These are phyloP conservation scores for Aureobasidium leucospermi DNA, from an alignment of 2,329 filamentous ascomycete species.

Conservation along the genomic window DNA sequence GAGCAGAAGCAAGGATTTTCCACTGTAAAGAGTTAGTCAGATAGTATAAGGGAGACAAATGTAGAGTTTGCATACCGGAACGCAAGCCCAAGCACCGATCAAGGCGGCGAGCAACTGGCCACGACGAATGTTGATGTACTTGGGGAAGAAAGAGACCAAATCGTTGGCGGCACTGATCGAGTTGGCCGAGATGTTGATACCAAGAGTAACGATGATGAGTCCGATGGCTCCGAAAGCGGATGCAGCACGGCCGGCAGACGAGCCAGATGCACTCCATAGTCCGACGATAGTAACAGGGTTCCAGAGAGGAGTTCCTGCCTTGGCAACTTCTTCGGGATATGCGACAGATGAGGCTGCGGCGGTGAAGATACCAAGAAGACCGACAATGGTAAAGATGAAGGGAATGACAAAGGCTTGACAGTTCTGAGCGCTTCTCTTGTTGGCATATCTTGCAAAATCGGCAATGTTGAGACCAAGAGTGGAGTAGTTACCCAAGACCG, in stretches of 20 bases:
- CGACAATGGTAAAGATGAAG: constrained; percentile 22
- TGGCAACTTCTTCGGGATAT: constrained; percentile 18
- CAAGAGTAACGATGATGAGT: constrained; percentile 15
- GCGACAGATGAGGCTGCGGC: constrained; percentile 19
- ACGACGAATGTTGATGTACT: constrained; percentile 31
- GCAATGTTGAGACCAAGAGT: constrained; percentile 22
- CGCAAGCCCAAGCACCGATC: constrained; percentile 32
- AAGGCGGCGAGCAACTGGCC: constrained; percentile 30
- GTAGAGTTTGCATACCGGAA: constrained; percentile 19
- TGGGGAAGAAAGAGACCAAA: constrained; percentile 19
- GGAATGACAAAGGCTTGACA: constrained; percentile 23
- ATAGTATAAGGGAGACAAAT: too few relatives aligned
- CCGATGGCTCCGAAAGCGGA: constrained; percentile 21
- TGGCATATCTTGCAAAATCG: constrained; percentile 20
- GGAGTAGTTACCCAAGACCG: constrained; percentile 22
- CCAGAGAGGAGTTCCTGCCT: constrained; percentile 14
- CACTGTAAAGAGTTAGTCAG: constrained; percentile 16
- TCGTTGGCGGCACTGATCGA: constrained; percentile 21
- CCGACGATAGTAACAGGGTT: constrained; percentile 21
- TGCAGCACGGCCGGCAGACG: constrained; percentile 17
- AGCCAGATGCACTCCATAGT: constrained; percentile 19
- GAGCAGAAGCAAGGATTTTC: constrained; percentile 30
- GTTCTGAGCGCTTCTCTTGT: constrained; percentile 14
- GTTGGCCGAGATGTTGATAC: constrained; percentile 20
- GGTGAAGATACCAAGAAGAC: constrained; percentile 24